Evolutionary conservation across 108 stramenopile genomes (phyloP).

Genomic region (Fistulifera pelliculosa): DNA sequence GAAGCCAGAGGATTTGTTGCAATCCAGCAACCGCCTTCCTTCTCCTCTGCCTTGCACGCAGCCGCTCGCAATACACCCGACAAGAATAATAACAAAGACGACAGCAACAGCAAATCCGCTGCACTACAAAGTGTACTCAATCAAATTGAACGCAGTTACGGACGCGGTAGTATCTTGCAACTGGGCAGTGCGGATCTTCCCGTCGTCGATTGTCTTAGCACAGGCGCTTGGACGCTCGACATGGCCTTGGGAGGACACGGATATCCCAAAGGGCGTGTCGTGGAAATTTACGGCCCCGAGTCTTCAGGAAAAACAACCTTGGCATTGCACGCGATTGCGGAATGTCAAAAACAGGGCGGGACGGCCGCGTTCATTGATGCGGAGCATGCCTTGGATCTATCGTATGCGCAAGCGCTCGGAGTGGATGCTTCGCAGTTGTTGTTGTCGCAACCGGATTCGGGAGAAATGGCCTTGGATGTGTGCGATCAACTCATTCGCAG

Average conservation of each 20-base stretch:
- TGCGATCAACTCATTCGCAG: slow-evolving; percentile 89
- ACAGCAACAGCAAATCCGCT: slow-evolving; percentile 38
- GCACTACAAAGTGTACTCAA: slow-evolving; percentile 86
- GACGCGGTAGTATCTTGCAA: slow-evolving; percentile 82
- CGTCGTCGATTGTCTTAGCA: slow-evolving; percentile 75
- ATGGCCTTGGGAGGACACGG: slow-evolving; percentile 72
- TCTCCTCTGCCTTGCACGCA: no score
- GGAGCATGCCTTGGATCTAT: slow-evolving; percentile 95
- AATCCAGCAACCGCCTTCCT: no score
- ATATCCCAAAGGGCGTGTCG: slow-evolving; percentile 77
- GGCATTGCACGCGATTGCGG: slow-evolving; percentile 91
- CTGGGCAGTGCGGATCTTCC: slow-evolving; percentile 68
- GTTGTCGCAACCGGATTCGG: slow-evolving; percentile 91
- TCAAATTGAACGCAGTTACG: slow-evolving; percentile 87
- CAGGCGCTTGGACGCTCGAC: slow-evolving; percentile 87
- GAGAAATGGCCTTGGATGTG: slow-evolving; percentile 97
- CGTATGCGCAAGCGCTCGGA: slow-evolving; percentile 78
- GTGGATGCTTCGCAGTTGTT: slow-evolving; percentile 83
- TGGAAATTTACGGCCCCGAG: slow-evolving; percentile 97
- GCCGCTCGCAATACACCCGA: not conserved
- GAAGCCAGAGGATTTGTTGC: no score
- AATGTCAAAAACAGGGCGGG: slow-evolving; percentile 80
- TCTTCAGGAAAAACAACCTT: slow-evolving; percentile 92
- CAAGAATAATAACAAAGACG: not conserved
- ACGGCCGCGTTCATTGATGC: slow-evolving; percentile 95